Base-by-base conservation (phyloP, 805 yeast species). In the Dipodascus albidus region DNA sequence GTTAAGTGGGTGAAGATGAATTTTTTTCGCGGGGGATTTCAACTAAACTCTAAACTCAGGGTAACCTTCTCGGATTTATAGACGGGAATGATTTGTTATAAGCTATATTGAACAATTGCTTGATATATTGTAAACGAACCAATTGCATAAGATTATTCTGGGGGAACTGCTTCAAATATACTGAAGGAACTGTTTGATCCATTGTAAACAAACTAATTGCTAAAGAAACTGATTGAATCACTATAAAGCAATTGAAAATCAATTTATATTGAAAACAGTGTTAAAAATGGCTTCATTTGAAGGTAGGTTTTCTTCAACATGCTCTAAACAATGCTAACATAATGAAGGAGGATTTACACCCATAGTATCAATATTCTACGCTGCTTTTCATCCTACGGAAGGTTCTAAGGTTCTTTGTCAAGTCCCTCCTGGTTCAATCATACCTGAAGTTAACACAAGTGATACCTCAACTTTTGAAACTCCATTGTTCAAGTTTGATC, bases 341-440 rank as follows among this genome's bases (percentile, higher is more conserved):
- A 23, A 31, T 31, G 6, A 11, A 38, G 44, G 44, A 58, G 96
- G 96, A 20, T 89, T 90, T 64, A 85, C 83, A 3, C 96, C 95
- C n/a, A 88, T 93, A 17, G 75, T 80, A 54, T 93, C 96, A 1
- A 74, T 89, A 48, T 90, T 93, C 66, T 93, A 87, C 67, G 82
- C 96, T 0, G 87, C 87, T 0, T 93, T 93, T 68, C 97, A 93
- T 62, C 97, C 97, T 0, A 86, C 93, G 0, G 96, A 89, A 62
- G 99, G 99, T 1, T 84, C 98, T 0, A 88, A 89, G 68, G 90
- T 91, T 3, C 77, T 86, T 3, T 86, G 85, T 62, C 96, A 93
- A 65, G 95, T 88, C 0, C 99, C 99, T 1, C 80, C 82, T 42
- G 87, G 88, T 3, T 74, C 85, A 2, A 78, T 82, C 23, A 74